These are phyloP conservation scores for Strigomonas galati DNA, from an alignment of 208 protist genomes.

Conservation along the genomic window DNA sequence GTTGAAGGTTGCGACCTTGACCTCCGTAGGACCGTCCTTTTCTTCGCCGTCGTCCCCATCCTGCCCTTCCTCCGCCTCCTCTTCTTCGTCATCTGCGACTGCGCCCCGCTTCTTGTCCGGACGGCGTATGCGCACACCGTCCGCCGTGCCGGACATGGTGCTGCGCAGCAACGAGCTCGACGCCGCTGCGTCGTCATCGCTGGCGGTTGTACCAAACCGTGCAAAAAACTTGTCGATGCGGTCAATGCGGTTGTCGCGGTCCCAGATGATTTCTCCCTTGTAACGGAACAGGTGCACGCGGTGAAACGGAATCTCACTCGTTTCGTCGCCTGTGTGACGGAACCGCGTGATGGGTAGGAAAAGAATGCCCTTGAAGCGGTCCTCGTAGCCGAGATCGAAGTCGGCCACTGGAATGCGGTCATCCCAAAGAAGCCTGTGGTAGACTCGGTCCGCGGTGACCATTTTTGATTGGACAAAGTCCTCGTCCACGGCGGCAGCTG, in stretches of 20 bases:
- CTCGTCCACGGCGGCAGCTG: not conserved
- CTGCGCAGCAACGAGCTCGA: constrained; percentile 4
- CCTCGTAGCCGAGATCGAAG: constrained; percentile 22
- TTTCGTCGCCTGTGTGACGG: constrained; percentile 16
- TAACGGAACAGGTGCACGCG: constrained; percentile 15
- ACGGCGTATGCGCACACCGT: too few relatives aligned
- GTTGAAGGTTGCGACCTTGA: constrained; percentile 14
- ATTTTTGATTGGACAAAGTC: constrained; percentile 7
- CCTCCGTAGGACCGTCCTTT: not conserved
- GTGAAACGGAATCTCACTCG: constrained; percentile 18
- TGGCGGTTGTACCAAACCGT: too few relatives aligned
- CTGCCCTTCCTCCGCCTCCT: constrained; percentile 1
- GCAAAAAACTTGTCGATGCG: constrained; percentile 7
- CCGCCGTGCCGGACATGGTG: constrained; percentile 6
- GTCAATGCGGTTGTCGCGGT: constrained; percentile 15
- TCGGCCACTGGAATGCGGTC: constrained; percentile 9
- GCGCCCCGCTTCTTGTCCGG: not conserved
- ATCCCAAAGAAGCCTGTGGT: constrained; percentile 16
- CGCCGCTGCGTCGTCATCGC: not conserved
- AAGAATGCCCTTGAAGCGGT: constrained; percentile 16
- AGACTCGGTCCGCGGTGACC: constrained; percentile 13
- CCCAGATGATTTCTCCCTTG: constrained; percentile 18
- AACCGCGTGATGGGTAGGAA: constrained; percentile 18
- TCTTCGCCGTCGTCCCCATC: not conserved
- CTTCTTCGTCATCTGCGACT: constrained; percentile 1